Percentiles rank a stretch among this genome's conserved stretches.
phyloP scores from a whole-genome alignment of 345 rosid genomes.

The Gossypium rotundifolium region DNA sequence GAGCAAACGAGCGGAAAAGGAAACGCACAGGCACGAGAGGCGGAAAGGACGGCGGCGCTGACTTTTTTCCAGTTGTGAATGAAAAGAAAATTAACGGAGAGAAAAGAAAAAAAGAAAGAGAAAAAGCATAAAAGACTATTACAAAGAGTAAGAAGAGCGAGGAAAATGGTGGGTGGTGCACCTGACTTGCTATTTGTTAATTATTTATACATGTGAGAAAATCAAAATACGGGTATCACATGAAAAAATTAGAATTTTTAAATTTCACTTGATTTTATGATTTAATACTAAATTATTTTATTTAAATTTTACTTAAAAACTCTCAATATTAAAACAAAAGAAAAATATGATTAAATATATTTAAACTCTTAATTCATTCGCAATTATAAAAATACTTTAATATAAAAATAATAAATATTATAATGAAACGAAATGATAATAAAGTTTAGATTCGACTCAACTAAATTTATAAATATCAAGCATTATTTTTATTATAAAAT shows the following conservation, averaged over 20 bases:
- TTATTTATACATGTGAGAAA: conserved; percentile 40
- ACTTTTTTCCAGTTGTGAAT: conserved; percentile 34
- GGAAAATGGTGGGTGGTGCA: conserved; percentile 31
- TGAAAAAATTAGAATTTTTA: too few relatives aligned
- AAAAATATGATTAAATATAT: too few relatives aligned
- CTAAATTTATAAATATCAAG: too few relatives aligned
- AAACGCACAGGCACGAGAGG: conserved; percentile 23
- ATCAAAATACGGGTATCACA: not conserved
- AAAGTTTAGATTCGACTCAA: too few relatives aligned
- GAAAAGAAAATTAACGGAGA: not conserved
- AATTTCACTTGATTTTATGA: not conserved
- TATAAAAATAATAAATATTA: too few relatives aligned
- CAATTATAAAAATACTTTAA: too few relatives aligned
- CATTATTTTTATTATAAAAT: too few relatives aligned
- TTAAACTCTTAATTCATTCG: too few relatives aligned
- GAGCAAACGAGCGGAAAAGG: conserved; percentile 13
- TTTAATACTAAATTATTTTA: not conserved
- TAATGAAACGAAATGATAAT: too few relatives aligned
- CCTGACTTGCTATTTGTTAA: conserved; percentile 33
- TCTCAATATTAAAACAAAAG: too few relatives aligned
- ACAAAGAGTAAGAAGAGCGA: conserved; percentile 28
- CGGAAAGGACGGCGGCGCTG: conserved; percentile 81
- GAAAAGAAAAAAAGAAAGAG: not conserved
- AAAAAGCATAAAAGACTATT: not conserved
- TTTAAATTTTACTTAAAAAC: too few relatives aligned